Evolutionary conservation across 768 basidiomycete species (phyloP), one percentile per base, ranked within the genome.

Genomic region (Naganishia friedmannii): DNA sequence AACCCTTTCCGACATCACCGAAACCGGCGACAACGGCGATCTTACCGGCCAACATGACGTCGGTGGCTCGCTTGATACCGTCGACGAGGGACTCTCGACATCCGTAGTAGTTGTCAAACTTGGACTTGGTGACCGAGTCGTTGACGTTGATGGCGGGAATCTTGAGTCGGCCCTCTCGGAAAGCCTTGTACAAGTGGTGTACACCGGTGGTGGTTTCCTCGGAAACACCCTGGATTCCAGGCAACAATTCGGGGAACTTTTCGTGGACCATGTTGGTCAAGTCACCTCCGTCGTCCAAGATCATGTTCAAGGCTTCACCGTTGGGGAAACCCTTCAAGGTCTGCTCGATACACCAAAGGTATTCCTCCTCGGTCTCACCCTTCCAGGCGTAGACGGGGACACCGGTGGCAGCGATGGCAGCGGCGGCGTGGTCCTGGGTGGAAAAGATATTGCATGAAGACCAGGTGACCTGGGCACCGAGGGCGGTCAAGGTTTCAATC

Each of bases 391-490:
- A 99, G 77, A 98, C 96, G 74, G 96, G 96, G 68, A 98, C 91
- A 75, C 95, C 95, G 70, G 96, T 98, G 21, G 93, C 95, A 74
- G 95, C 95, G 74, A 97, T 97, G 74, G 92, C 96, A 74, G 96
- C 90, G 65, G 96, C 96, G 66, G 96, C 96, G 83, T 99, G 96
- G 82, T 99, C 96, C 84, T 99, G 96, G 65, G 96, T 99, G 60
- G 96, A 98, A 85, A 95, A 99, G 82, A 99, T 99, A 85, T 99
- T 96, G 92, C 93, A 96, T 75, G 93, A 97, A 29, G 96, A 98
- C 96, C 96, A 99, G 75, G 95, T 87, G 67, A 99, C 95, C 81
- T 97, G 90, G 72, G 96, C 96, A 78, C 96, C 96, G 76, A 99
- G 88, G 75, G 89, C 89, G 74, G 88, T 90, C 76, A 99, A 86